These are phyloP conservation scores for Scytalidium sp. DNA, from an alignment of 2,329 filamentous ascomycete species.

Conservation along the genomic window DNA sequence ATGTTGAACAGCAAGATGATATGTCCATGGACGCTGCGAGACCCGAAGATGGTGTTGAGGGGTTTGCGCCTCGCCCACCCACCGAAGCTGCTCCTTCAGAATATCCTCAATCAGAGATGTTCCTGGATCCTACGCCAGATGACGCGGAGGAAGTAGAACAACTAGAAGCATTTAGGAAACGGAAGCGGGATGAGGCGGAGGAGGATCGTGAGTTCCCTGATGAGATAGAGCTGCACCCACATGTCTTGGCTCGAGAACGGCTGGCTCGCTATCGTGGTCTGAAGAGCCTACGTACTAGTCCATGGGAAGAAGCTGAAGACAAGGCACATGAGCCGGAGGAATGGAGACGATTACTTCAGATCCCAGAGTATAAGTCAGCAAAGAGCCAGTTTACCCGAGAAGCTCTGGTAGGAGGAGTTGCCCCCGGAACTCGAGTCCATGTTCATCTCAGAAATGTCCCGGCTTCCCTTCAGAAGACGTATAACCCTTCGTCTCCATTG, in stretches of 20 bases:
- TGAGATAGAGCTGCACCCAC: constrained; percentile 89
- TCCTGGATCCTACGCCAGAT: constrained; percentile 71
- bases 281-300: constrained; percentile 84
- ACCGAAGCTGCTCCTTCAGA: constrained; percentile 82
- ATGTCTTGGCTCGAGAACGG: constrained; percentile 81
- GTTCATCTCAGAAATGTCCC: constrained; percentile 68
- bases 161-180: constrained; percentile 75
- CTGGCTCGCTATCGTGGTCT: constrained; percentile 84
- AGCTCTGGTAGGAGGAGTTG: constrained; percentile 82
- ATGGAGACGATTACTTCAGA: constrained; percentile 80
- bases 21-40: constrained; percentile 52
- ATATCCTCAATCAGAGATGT: constrained; percentile 92
- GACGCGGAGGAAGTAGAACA: constrained; percentile 78
- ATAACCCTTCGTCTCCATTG: constrained; percentile 57
- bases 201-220: constrained; percentile 96
- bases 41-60: constrained; percentile 82
- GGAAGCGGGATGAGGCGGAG: constrained; percentile 75
- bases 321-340: constrained; percentile 82
- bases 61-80: constrained; percentile 60
- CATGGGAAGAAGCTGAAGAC: constrained; percentile 89
- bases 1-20: constrained; percentile 60
- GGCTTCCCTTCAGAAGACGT: constrained; percentile 47
- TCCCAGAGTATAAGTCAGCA: constrained; percentile 86
- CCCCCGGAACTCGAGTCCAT: constrained; percentile 77
- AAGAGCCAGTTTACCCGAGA: constrained; percentile 76